Conservation (phyloP, 768 basidiomycete species). For the Hericium rajendrae region DNA sequence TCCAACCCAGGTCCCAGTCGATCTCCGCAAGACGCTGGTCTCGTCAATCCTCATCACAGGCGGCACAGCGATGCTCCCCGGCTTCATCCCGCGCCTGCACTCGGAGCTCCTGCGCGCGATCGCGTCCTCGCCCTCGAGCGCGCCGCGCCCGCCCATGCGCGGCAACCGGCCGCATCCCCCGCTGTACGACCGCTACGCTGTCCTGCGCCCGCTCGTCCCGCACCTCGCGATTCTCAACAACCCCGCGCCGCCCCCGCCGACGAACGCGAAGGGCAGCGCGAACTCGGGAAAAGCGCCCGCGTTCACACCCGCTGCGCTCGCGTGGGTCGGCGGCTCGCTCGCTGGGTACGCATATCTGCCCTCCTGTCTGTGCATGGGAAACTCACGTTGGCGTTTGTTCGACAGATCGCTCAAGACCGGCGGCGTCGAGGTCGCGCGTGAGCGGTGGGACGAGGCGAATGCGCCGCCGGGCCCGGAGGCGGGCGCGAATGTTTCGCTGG, state of each 20-base stretch:
- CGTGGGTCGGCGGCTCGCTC: conserved; percentile 91
- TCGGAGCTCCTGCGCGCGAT: conserved; percentile 62
- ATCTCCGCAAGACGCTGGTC: conserved; percentile 77
- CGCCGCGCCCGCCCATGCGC: conserved; percentile 27
- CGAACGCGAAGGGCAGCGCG: conserved; percentile 39
- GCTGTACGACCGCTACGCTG: conserved; percentile 63
- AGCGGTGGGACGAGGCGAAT: conserved; percentile 77
- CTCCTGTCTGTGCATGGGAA: background rate
- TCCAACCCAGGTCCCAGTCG: conserved; percentile 64
- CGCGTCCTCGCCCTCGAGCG: conserved; percentile 25
- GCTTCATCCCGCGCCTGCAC: conserved; percentile 86
- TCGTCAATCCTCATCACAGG: conserved; percentile 82
- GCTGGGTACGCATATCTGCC: conserved; percentile 57
- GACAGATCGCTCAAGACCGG: conserved; percentile 76
- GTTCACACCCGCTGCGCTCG: conserved; percentile 69
- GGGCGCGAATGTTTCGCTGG: conserved; percentile 21
- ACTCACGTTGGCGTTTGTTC: background rate
- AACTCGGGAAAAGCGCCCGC: conserved; percentile 82
- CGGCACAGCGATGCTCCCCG: conserved; percentile 86
- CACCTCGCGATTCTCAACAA: conserved; percentile 83
- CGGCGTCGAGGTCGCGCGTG: conserved; percentile 71
- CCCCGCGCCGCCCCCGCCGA: conserved; percentile 46
- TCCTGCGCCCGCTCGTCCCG: conserved; percentile 59
- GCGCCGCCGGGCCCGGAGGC: conserved; percentile 29
- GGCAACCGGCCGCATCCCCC: conserved; percentile 29